Evolutionary conservation across 2,329 filamentous ascomycete species (phyloP).

Genomic region (Mycocentrospora acerina): DNA sequence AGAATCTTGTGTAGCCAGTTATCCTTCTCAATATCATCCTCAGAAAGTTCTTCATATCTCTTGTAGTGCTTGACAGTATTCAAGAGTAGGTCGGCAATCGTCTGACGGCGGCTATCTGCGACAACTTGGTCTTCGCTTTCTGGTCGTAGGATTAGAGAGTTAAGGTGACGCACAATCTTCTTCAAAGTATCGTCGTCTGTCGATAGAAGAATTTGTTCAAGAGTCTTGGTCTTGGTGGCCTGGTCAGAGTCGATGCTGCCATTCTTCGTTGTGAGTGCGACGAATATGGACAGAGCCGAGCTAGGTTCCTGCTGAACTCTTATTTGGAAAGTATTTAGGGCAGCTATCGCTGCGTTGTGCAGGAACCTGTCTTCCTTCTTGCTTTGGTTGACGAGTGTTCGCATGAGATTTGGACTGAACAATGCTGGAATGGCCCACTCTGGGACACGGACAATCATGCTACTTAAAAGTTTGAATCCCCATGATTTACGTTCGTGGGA

Average conservation of each 20-base stretch:
- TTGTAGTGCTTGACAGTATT: conserved; percentile 49
- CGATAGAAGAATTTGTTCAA: conserved; percentile 71
- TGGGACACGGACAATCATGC: conserved; percentile 62
- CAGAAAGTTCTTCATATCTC: conserved; percentile 23
- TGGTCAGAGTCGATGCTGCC: conserved; percentile 82
- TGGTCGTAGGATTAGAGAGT: conserved; percentile 49
- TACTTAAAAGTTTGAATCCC: conserved; percentile 84
- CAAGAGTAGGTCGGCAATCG: conserved; percentile 56
- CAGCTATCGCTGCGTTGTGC: conserved; percentile 72
- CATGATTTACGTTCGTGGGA: conserved; percentile 89
- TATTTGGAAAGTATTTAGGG: conserved; percentile 69
- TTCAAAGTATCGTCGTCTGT: conserved; percentile 53
- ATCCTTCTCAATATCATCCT: conserved; percentile 37
- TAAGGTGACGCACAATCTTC: conserved; percentile 56
- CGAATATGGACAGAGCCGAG: conserved; percentile 62
- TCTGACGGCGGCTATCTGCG: conserved; percentile 50
- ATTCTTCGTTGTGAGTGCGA: conserved; percentile 67
- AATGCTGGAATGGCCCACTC: conserved; percentile 57
- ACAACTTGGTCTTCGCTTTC: conserved; percentile 48
- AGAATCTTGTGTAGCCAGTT: conserved; percentile 49
- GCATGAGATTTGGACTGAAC: conserved; percentile 82
- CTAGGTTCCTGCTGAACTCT: conserved; percentile 61
- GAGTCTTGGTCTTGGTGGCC: conserved; percentile 79
- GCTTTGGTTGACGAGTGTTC: conserved; percentile 43
- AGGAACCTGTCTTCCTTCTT: conserved; percentile 38